phyloP scores from a whole-genome alignment of 176 grass and related monocot species.

The Oryza glumipatula region DNA sequence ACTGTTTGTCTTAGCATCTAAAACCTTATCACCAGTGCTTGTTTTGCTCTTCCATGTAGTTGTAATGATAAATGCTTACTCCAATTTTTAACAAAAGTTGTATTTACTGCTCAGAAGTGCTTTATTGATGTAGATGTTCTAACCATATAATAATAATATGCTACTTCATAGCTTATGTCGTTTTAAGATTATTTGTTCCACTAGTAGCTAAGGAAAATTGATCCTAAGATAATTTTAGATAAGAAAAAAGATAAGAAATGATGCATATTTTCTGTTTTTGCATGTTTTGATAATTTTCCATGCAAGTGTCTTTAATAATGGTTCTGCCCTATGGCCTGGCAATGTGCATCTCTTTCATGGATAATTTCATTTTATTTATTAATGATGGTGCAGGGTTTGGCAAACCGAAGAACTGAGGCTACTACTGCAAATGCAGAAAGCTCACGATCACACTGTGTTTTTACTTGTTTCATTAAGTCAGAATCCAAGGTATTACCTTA shows the following conservation, averaged over 20 bases:
- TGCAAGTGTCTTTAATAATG: neutral
- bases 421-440: conserved; percentile 70
- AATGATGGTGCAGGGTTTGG: conserved; percentile 51
- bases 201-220: neutral
- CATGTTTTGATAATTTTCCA: neutral
- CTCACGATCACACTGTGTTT: conserved; percentile 77
- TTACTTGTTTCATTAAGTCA: conserved; percentile 68
- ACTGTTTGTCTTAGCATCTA: neutral
- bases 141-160: neutral
- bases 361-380: neutral
- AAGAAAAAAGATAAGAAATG: neutral
- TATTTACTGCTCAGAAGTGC: neutral
- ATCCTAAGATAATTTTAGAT: neutral
- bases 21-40: neutral
- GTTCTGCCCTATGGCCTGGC: neutral
- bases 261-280: neutral
- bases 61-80: no score
- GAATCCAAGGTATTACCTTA: conserved; percentile 56
- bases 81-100: neutral
- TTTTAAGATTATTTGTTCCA: neutral
- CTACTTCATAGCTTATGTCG: neutral
- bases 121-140: neutral
- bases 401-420: conserved; percentile 60
- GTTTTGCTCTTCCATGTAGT: neutral
- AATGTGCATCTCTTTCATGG: neutral